phyloP scores from a whole-genome alignment of 1,284 basidiomycete genomes.

The Cryptococcus sp. region DNA sequence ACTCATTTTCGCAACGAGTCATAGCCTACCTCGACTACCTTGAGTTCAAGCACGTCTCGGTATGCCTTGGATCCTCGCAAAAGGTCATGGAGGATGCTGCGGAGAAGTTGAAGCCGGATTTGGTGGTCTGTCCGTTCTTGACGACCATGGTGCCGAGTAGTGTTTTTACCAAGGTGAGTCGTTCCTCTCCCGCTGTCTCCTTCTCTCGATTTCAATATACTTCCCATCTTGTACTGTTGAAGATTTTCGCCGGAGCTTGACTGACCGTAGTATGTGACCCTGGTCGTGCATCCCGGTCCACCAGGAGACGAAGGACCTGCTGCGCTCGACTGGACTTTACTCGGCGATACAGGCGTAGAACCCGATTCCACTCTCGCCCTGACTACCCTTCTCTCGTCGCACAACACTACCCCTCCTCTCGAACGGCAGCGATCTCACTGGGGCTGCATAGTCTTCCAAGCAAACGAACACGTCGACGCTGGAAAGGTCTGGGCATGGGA shows the following conservation, averaged over 20 bases:
- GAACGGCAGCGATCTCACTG: constrained; percentile 40
- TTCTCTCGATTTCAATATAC: background rate
- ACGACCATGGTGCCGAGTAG: constrained; percentile 47
- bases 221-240: too few relatives aligned
- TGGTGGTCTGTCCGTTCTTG: constrained; percentile 50
- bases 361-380: constrained; percentile 37
- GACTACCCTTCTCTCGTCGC: constrained; percentile 22
- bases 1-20: constrained; percentile 47
- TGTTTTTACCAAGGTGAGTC: constrained; percentile 42
- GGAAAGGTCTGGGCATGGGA: constrained; percentile 51
- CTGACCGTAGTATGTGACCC: constrained; percentile 44
- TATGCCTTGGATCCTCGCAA: constrained; percentile 46
- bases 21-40: constrained; percentile 41
- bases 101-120: constrained; percentile 42
- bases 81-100: constrained; percentile 46
- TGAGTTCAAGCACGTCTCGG: constrained; percentile 42
- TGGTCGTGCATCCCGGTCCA: constrained; percentile 50
- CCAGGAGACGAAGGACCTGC: constrained; percentile 51
- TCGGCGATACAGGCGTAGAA: constrained; percentile 46
- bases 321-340: constrained; percentile 49
- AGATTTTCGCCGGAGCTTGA: too few relatives aligned
- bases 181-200: background rate
- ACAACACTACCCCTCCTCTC: constrained; percentile 15
- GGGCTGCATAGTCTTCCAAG: constrained; percentile 49
- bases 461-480: constrained; percentile 48